Conservation (phyloP, 1,284 basidiomycete species). For the Wallemia mellicola region DNA sequence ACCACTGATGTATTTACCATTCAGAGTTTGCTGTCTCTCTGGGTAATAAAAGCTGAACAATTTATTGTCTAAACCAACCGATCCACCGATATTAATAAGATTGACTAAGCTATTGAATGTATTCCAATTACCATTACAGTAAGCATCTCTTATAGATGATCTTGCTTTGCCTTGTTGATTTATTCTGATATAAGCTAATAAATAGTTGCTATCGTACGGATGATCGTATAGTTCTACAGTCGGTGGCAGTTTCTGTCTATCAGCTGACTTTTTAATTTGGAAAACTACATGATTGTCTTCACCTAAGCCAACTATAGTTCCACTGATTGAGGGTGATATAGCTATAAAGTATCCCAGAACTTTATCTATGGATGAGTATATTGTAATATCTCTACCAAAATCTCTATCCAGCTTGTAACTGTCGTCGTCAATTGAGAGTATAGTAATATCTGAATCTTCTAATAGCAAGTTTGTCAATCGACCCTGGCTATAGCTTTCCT, state of each 20-base stretch:
- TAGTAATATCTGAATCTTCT: not conserved
- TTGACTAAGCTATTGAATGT: not conserved
- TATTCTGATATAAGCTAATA: not conserved
- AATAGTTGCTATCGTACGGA: no score
- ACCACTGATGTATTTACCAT: not conserved
- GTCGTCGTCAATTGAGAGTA: not conserved
- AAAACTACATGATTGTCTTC: not conserved
- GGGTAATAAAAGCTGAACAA: not conserved
- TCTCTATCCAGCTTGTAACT: no score
- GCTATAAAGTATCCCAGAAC: not conserved
- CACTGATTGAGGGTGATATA: not conserved
- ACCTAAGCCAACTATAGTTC: not conserved
- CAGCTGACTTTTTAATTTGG: not conserved
- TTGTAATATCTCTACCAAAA: no score
- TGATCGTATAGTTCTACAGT: no score
- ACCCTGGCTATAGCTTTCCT: no score
- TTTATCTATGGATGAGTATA: not conserved
- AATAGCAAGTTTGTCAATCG: no score
- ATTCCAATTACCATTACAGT: not conserved
- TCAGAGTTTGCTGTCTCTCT: not conserved
- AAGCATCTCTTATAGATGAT: not conserved
- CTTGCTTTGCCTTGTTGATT: not conserved
- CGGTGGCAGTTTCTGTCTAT: no score
- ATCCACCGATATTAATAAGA: not conserved
- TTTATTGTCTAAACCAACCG: not conserved